These are phyloP conservation scores for Alternaria alternata DNA, from an alignment of 2,329 filamentous ascomycete species.

Conservation along the genomic window DNA sequence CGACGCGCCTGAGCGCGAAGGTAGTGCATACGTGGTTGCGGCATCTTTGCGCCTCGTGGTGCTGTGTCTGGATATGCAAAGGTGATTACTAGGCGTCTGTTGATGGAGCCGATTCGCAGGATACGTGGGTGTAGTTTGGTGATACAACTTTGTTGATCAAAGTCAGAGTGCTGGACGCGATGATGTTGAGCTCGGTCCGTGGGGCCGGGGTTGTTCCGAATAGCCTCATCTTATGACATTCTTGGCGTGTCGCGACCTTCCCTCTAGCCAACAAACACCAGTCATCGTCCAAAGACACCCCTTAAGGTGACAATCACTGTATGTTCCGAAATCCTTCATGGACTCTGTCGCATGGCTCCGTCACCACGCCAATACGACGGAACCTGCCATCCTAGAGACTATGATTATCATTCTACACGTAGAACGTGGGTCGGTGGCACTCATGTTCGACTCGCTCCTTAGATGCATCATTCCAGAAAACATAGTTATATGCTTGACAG, in stretches of 20 bases:
- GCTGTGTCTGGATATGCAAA: not conserved
- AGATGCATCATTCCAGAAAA: too few relatives aligned
- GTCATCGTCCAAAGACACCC: not conserved
- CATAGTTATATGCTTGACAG: too few relatives aligned
- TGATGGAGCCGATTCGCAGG: not conserved
- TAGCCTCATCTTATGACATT: constrained; percentile 13
- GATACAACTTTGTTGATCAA: constrained; percentile 12
- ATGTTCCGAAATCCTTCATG: too few relatives aligned
- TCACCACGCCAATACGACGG: too few relatives aligned
- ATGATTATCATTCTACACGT: too few relatives aligned
- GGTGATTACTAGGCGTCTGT: not conserved
- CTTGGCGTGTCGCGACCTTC: not conserved
- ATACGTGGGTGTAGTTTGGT: not conserved
- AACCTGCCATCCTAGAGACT: too few relatives aligned
- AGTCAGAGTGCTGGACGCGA: constrained; percentile 14
- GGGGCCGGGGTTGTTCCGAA: constrained; percentile 24
- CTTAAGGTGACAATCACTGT: too few relatives aligned
- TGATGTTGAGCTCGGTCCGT: constrained; percentile 24
- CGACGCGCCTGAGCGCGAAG: constrained; percentile 7
- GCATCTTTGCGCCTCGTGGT: constrained; percentile 23
- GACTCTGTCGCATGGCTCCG: too few relatives aligned
- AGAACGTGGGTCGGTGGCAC: too few relatives aligned
- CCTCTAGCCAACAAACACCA: not conserved
- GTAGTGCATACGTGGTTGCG: constrained; percentile 29
- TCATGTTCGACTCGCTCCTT: too few relatives aligned